Conservation (phyloP, 1,284 basidiomycete genomes). For the Cryptococcus sp. region DNA sequence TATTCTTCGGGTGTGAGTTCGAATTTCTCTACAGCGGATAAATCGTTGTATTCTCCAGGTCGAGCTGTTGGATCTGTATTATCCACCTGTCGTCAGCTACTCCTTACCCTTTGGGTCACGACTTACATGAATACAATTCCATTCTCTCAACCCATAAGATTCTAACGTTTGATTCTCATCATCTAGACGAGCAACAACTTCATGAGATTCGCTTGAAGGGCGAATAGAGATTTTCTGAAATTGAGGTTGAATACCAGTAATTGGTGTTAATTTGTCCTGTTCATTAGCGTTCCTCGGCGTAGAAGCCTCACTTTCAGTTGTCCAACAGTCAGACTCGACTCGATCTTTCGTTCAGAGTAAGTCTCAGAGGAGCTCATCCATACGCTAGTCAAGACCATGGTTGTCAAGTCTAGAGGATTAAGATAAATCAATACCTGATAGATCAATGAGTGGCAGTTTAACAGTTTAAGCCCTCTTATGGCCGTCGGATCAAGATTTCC, state of each 20-base stretch:
- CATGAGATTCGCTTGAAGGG: constrained; percentile 54
- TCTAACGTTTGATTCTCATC: constrained; percentile 67
- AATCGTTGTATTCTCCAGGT: constrained; percentile 64
- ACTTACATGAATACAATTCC: constrained; percentile 60
- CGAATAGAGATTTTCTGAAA: constrained; percentile 67
- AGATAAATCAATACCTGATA: too few relatives aligned
- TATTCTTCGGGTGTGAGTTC: constrained; percentile 82
- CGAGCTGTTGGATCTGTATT: constrained; percentile 66
- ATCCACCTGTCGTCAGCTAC: constrained; percentile 56
- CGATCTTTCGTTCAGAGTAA: constrained; percentile 75
- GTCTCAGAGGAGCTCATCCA: constrained; percentile 83
- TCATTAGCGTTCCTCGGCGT: neutral
- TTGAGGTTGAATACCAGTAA: constrained; percentile 79
- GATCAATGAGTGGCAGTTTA: too few relatives aligned
- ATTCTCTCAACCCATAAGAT: constrained; percentile 61
- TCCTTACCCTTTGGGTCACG: too few relatives aligned
- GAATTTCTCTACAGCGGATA: constrained; percentile 85
- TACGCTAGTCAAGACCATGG: constrained; percentile 53
- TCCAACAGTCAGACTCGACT: constrained; percentile 64
- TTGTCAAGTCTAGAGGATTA: too few relatives aligned
- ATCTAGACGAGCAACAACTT: constrained; percentile 55
- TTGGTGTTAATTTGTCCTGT: constrained; percentile 76
- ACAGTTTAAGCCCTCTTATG: too few relatives aligned
- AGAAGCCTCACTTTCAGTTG: constrained; percentile 81
- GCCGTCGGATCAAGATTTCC: too few relatives aligned